Conservation (phyloP, 2,329 filamentous ascomycete species). For the Pyrenochaeta sp. region DNA sequence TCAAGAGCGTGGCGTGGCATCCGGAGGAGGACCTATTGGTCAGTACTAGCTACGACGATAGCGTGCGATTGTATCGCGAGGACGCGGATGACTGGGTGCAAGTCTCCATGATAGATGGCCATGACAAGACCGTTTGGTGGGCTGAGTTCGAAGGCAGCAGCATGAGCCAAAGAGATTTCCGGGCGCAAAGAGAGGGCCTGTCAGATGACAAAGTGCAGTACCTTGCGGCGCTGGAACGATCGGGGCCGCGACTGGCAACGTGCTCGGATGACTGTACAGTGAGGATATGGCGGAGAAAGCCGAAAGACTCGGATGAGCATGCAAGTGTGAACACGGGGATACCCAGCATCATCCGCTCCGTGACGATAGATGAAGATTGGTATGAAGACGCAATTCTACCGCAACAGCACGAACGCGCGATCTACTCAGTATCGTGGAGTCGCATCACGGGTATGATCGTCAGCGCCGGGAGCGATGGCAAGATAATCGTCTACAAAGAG, state of each 20-base stretch:
- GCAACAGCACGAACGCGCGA: constrained; percentile 75
- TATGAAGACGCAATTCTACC: constrained; percentile 79
- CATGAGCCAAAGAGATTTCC: constrained; percentile 38
- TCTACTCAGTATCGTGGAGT: constrained; percentile 90
- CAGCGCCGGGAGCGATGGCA: constrained; percentile 82
- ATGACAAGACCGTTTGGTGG: constrained; percentile 89
- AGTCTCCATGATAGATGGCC: constrained; percentile 80
- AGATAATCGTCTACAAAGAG: constrained; percentile 35
- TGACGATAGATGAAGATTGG: constrained; percentile 82
- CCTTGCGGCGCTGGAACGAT: constrained; percentile 49
- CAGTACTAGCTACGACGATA: constrained; percentile 94
- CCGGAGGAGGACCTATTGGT: constrained; percentile 81
- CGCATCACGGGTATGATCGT: constrained; percentile 77
- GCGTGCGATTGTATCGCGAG: constrained; percentile 86
- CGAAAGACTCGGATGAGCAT: constrained; percentile 59
- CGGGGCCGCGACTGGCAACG: constrained; percentile 73
- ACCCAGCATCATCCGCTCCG: constrained; percentile 87
- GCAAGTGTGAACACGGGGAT: constrained; percentile 66
- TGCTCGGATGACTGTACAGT: constrained; percentile 85
- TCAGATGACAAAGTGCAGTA: constrained; percentile 45
- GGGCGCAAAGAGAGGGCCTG: constrained; percentile 29
- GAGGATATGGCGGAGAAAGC: constrained; percentile 77
- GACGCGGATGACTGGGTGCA: constrained; percentile 95
- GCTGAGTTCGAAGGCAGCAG: constrained; percentile 70
- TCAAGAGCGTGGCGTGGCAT: constrained; percentile 94